phyloP scores from a whole-genome alignment of 208 protist genomes.

The Porcisia deanei region DNA sequence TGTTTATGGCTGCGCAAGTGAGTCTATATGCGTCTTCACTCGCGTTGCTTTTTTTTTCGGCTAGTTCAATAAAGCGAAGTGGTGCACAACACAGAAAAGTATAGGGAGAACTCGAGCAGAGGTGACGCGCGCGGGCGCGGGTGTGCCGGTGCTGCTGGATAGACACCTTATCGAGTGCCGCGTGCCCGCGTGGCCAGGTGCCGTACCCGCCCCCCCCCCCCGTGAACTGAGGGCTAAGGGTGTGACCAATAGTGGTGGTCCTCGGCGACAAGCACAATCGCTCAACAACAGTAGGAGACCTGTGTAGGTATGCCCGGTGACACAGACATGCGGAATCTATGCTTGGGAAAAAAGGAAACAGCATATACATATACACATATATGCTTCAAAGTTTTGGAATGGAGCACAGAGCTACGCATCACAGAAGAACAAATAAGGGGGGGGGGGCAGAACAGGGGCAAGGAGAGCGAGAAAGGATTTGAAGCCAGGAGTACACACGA shows the following conservation, averaged over 20 bases:
- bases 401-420: not conserved
- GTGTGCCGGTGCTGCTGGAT: too few species aligned
- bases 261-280: not conserved
- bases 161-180: not conserved
- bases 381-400: not conserved
- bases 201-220: too few species aligned
- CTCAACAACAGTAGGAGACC: not conserved
- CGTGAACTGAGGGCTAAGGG: not conserved
- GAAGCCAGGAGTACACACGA: not conserved
- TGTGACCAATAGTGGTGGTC: not conserved
- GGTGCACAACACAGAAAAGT: not conserved
- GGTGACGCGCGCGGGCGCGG: not conserved
- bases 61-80: not conserved
- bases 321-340: not conserved
- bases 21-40: slow-evolving; percentile 9
- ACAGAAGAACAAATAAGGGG: not conserved
- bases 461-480: too few species aligned
- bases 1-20: slow-evolving; percentile 23
- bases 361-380: not conserved
- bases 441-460: not conserved
- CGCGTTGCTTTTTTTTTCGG: not conserved
- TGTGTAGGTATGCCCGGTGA: not conserved
- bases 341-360: not conserved
- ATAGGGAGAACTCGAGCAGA: not conserved
- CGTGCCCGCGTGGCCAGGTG: not conserved